Conservation (phyloP, 148 eudicot species). For the Rheum nobile region DNA sequence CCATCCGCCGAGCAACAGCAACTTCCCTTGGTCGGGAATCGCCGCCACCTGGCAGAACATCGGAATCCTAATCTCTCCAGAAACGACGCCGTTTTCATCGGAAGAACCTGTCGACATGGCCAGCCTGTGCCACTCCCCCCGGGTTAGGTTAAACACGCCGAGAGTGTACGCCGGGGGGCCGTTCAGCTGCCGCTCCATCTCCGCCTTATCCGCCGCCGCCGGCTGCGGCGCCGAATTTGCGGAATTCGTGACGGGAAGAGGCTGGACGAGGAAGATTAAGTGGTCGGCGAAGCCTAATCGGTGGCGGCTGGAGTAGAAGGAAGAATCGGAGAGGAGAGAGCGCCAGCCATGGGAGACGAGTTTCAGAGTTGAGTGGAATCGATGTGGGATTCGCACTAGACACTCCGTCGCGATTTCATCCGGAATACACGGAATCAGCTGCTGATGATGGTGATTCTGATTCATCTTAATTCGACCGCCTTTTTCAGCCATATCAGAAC, state of each 20-base stretch:
- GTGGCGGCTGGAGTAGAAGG: slow-evolving; percentile 15
- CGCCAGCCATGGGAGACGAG: slow-evolving; percentile 23
- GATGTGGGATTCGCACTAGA: slow-evolving; percentile 15
- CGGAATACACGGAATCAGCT: slow-evolving; percentile 22
- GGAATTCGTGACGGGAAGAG: slow-evolving; percentile 6
- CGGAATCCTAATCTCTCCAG: slow-evolving; percentile 18
- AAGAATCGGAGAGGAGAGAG: slow-evolving; percentile 14
- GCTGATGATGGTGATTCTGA: neutral
- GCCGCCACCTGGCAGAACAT: slow-evolving; percentile 25
- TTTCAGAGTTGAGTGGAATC: slow-evolving; percentile 16
- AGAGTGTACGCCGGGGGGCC: slow-evolving; percentile 14
- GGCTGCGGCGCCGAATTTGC: neutral
- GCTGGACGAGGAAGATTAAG: slow-evolving; percentile 17
- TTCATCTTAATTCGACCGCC: neutral
- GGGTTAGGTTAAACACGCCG: slow-evolving; percentile 11
- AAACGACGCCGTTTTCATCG: neutral
- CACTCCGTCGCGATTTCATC: slow-evolving; percentile 24
- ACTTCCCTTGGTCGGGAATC: slow-evolving; percentile 9
- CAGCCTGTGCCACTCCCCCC: slow-evolving; percentile 16
- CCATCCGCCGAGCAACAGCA: slow-evolving; percentile 30
- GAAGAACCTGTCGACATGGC: neutral
- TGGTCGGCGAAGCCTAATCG: slow-evolving; percentile 10
- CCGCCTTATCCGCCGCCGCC: neutral
- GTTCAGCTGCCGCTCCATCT: neutral
- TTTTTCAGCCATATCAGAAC: neutral